Base-by-base conservation (phyloP, 176 grass and related monocot species). In the Bromus sterilis region DNA sequence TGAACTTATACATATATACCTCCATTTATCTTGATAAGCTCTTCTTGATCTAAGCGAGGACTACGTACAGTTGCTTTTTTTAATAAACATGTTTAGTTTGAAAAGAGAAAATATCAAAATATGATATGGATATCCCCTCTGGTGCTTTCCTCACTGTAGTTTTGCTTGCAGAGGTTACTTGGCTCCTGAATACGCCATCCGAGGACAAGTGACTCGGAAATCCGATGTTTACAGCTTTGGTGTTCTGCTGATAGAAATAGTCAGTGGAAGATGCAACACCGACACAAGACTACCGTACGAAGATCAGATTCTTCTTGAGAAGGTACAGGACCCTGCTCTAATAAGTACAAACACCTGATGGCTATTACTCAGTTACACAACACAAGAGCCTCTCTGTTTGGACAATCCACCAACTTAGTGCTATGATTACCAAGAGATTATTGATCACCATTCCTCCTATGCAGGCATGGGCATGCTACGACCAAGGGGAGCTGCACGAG, bases 151-250 rank as follows among this genome's bases (percentile, higher is more conserved):
- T 89, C 4, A 72, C 33, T 48, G 26, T 66, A 34, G 25, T 78
- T 58, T 68, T 81, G 5, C 28, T 80, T 69, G 9, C 86, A 94
- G 92, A 77, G 92, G 92, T 78, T 94, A 94, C 82, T 24, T 94
- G 80, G 92, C 92, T 68, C 92, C 92, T 70, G 92, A 94, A 75
- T 94, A 94, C 62, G 92, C 92, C 2, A 91, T 91, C 34, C 65
- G 92, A 91, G 92, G 92, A 78, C 92, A 94, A 75, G 89, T 94
- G 76, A 94, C 89, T 24, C 81, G 89, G 69, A 94, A 94, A 82
- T 88, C 92, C 76, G 92, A 94, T 64, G 92, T 94, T 21, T 91
- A 94, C 86, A 94, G 89, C 60, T 94, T 79, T 76, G 92, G 92
- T 5, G 92, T 94, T 71, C 83, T 94, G 32, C 87, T 94, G 64